Base-by-base conservation (phyloP, 371 early-diverging fungal genomes). In the Rhizopus microsporus region DNA sequence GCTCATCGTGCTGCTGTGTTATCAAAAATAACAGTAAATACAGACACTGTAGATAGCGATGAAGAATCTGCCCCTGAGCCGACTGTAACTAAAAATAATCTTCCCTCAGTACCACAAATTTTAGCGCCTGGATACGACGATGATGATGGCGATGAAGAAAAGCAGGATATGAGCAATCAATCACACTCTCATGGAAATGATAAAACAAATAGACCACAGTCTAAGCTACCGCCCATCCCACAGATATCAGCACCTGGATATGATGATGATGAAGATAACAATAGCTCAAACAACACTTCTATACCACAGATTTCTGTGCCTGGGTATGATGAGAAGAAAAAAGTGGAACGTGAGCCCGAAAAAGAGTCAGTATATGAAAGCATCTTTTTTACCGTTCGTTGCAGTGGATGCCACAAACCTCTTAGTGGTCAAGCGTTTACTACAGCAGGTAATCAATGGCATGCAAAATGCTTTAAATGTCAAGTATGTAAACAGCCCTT, bases 401-500 rank as follows among this genome's bases (percentile, higher is more conserved):
- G 87, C 52, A 72, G 70, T 0, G 81, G 80, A 30, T 86, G 87
- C 49, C 66, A 79, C 6, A 70, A 81, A 17, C 70, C 77, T 0
- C 75, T 84, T 35, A 63, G 73, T 12, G 87, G 85, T 0, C 75
- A 70, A 48, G 74, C 79, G 40, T 81, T 91, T 31, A 78, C 78
- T 5, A 90, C 90, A 3, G 75, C 86, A 56, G 85, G 80, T 7
- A 80, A 81, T 39, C 73, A 75, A 6, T 91, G 89, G 89, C 92
- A 92, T 54, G 69, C 86, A 12, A 80, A 78, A 10, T 88, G 88
- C 60, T 90, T 92, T 60, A 82, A 82, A 33, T 92, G 92, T 67
- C 79, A 68, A 34, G 69, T 87, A 5, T 92, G 92, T 55, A 70
- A 77, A 13, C 75, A 69, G 16, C 69, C 72, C 33, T 59, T 91